Conservation (phyloP, 2,329 filamentous ascomycete genomes). For the Aspergillus ochraceoroseus region DNA sequence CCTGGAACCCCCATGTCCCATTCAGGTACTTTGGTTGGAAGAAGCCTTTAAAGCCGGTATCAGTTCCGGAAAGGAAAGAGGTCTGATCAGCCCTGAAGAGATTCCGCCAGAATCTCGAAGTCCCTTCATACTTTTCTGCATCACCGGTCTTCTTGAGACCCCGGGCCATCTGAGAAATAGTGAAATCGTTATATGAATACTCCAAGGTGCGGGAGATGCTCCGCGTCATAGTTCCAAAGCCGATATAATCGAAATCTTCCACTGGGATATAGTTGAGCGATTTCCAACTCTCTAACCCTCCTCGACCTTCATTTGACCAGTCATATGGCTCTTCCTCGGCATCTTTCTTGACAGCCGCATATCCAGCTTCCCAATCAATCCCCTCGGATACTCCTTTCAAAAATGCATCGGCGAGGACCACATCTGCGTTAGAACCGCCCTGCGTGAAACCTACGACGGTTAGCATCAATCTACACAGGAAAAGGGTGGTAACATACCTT, state of each 20-base stretch:
- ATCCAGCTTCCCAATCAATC: conserved; percentile 64
- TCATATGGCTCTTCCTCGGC: conserved; percentile 65
- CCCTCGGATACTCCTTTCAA: conserved; percentile 60
- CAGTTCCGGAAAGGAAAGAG: conserved; percentile 52
- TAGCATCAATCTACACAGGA: neutral
- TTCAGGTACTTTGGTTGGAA: conserved; percentile 67
- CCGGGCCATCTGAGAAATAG: conserved; percentile 58
- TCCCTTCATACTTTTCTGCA: conserved; percentile 54
- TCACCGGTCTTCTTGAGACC: conserved; percentile 53
- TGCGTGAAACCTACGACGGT: conserved; percentile 58
- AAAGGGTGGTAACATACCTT: conserved; percentile 31
- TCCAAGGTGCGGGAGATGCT: conserved; percentile 68
- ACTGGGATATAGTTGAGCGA: conserved; percentile 64
- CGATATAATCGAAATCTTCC: conserved; percentile 61
- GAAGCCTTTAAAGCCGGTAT: conserved; percentile 67
- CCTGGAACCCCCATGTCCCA: conserved; percentile 63
- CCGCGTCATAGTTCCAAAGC: conserved; percentile 65
- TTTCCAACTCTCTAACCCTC: conserved; percentile 68
- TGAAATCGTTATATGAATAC: conserved; percentile 71
- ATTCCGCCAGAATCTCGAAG: conserved; percentile 64
- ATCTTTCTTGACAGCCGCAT: conserved; percentile 64
- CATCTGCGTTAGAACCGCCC: conserved; percentile 67
- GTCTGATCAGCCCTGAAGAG: conserved; percentile 59
- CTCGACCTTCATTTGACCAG: conserved; percentile 65
- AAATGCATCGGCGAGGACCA: conserved; percentile 62